These are phyloP conservation scores for Coprinopsis strossmayeri DNA, from an alignment of 768 basidiomycete species.

Conservation along the genomic window DNA sequence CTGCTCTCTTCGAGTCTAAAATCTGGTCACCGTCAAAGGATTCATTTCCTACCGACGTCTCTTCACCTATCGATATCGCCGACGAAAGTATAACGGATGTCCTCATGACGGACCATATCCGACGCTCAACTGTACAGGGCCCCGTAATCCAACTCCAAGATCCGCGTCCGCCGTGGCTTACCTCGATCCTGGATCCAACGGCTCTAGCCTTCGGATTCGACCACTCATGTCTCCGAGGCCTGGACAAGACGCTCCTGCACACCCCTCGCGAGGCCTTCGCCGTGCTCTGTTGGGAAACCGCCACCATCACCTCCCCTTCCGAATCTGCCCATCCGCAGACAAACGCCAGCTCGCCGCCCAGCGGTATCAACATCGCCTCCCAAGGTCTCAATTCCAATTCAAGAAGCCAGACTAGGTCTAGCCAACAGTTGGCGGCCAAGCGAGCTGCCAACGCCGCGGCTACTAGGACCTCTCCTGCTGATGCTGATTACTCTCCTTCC, in stretches of 20 bases:
- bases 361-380: not conserved
- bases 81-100: not conserved
- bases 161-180: not conserved
- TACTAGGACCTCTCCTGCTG: not conserved
- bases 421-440: not conserved
- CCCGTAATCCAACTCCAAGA: too few species aligned
- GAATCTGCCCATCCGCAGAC: not conserved
- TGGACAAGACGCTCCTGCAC: slow-evolving; percentile 30
- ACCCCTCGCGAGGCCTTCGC: slow-evolving; percentile 30
- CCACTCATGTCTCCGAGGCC: slow-evolving; percentile 29
- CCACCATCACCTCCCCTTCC: not conserved
- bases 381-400: not conserved
- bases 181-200: slow-evolving; percentile 27
- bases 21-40: not conserved
- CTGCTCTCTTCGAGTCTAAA: slow-evolving; percentile 4
- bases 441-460: not conserved
- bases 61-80: not conserved
- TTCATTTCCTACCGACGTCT: not conserved
- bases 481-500: not conserved
- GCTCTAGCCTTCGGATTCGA: slow-evolving; percentile 32
- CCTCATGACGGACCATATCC: too few species aligned
- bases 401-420: too few species aligned
- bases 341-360: not conserved
- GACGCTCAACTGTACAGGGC: too few species aligned
- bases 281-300: slow-evolving; percentile 30